Conservation (phyloP, 2,329 filamentous ascomycete species). For the Teratosphaeria destructans region DNA sequence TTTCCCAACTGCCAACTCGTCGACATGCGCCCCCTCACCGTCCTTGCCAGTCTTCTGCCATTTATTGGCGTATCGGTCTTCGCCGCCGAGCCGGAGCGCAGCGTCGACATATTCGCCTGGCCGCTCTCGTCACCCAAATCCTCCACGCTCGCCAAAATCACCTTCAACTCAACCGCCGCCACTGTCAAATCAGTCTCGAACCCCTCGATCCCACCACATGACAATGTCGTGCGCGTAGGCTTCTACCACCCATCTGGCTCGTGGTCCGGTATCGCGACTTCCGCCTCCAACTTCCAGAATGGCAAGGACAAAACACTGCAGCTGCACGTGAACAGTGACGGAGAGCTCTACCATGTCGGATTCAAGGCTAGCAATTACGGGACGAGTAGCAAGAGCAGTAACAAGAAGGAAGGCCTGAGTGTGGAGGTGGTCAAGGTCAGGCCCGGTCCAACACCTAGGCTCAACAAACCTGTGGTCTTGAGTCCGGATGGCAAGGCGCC, state of each 20-base stretch:
- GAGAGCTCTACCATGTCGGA: conserved; percentile 35
- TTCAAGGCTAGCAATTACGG: conserved; percentile 27
- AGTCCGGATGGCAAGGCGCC: conserved; percentile 46
- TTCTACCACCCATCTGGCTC: conserved; percentile 28
- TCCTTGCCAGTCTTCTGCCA: conserved; percentile 26
- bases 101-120: conserved; percentile 27
- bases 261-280: conserved; percentile 38
- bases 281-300: conserved; percentile 32
- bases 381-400: conserved; percentile 5
- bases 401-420: conserved; percentile 27
- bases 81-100: conserved; percentile 15
- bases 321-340: conserved; percentile 34
- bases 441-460: conserved; percentile 30
- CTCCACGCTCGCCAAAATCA: conserved; percentile 33
- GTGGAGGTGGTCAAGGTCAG: conserved; percentile 32
- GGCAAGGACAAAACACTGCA: conserved; percentile 34
- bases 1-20: neutral
- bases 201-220: conserved; percentile 21
- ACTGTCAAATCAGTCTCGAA: conserved; percentile 30
- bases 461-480: conserved; percentile 46
- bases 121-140: conserved; percentile 26
- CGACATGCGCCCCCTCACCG: conserved; percentile 27
- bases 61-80: conserved; percentile 25
- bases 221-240: conserved; percentile 35
- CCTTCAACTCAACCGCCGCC: conserved; percentile 31